Evolutionary conservation across 805 yeast species (phyloP), one percentile per base, ranked within the genome.

Genomic region (Wickerhamiella sorbophila): DNA sequence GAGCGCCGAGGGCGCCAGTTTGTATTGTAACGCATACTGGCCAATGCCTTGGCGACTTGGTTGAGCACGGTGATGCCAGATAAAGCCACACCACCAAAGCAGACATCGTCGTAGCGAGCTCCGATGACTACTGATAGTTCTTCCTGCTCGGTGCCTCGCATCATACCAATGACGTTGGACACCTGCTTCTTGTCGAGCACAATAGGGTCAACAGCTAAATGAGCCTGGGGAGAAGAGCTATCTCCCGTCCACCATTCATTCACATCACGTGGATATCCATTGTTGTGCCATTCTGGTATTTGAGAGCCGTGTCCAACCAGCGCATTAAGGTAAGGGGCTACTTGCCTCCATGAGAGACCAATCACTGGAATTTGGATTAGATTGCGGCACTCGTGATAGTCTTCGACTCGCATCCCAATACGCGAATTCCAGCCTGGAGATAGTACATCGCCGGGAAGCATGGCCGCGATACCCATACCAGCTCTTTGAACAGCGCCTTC

Each of bases 1-100:
- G 87, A 69, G 57, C 97, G 71, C 32, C 85, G 59, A 0, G 97
- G 96, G 36, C 67, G 64, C 96, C 96, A 87, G 45, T 77, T 74
- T 51, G 69, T 70, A 31, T 75, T 66, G 40, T 74, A 66, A 44
- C 72, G 76, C 58, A 86, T 63, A 21, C 73, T 66, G 17, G 83
- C 74, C 41, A 86, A 73, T 0, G 81, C 57, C 43, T 79, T 73
- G 8, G 82, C 74, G 44, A 87, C 60, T 48, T 87, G 88, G 18
- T 87, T 59, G 42, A 87, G 54, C 1, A 79, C 64, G 0, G 79
- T 75, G 1, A 91, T 77, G 1, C 94, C 93, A 3, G 93, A 76
- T 48, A 74, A 72, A 27, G 73, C 67, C 3, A 72, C 61, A 0
- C 93, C 77, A n/a, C 95, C 96, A 50, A 63, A 70, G 47, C 85